Evolutionary conservation across 1,139 yeast species (phyloP), one percentile per base, ranked within the genome.

Genomic region (Saccharomycopsis hybrid): DNA sequence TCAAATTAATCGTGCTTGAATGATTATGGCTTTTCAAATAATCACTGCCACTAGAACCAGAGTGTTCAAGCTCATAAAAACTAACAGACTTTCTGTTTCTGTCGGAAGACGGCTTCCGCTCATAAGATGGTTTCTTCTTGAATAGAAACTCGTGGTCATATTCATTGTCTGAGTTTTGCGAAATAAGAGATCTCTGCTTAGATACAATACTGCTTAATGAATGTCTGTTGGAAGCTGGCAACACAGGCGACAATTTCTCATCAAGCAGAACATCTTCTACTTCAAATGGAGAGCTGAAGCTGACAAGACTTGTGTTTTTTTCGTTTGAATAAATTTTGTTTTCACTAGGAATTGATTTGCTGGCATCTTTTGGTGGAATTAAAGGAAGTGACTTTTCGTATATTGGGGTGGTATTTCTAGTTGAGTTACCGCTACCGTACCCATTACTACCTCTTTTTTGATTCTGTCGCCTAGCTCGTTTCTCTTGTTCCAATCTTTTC

Each of bases 401-500:
- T 24, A 48, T 54, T 1, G 59, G 46, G 7, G 54, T 51, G 24
- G 47, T 37, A 25, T 37, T 49, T 13, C 58, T 54, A 8, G 52
- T 48, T 2, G 42, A 41, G 62, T 32, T 57, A 57, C 31, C 55
- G 50, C 9, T 38, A 55, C 45, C 41, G 54, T 44, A 27, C 42
- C 40, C 24, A 47, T 41, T 30, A 47, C 33, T 13, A 47, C n/a
- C 29, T 42, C 25, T 32, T 33, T 49, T 43, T 44, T 50, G 46
- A n/a, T 30, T 35, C 33, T 49, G 5, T 4, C 48, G 47, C 56
- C 32, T 48, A 39, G 43, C 49, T 50, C 50, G 54, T 55, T 47
- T 55, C 32, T 48, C 57, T 31, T 52, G 55, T 42, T 57, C 69
- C 46, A 57, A 65, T 55, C 57, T 47, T 44, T 55, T 57, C 55